Evolutionary conservation across 257 asterid genomes (phyloP).

Genomic region (Nicotiana undulata): DNA sequence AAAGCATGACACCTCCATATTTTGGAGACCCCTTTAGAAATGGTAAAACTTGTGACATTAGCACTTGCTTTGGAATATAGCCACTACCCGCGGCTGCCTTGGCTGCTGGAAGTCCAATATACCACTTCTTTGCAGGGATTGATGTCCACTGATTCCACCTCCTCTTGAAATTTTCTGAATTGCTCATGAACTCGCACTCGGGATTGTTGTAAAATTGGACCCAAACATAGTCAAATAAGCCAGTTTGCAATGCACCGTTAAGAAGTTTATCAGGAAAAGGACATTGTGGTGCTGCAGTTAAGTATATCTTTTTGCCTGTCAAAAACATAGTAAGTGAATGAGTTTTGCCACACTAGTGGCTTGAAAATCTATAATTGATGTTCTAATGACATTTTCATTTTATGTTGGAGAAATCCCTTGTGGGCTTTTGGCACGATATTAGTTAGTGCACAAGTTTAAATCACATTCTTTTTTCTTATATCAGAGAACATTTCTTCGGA

Average conservation of each 20-base stretch:
- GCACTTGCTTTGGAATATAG: conserved; percentile 36
- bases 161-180: conserved; percentile 20
- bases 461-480: too few relatives aligned
- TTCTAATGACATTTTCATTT: too few relatives aligned
- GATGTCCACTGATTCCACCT: conserved; percentile 46
- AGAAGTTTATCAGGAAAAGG: conserved; percentile 53
- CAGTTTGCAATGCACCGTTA: conserved; percentile 38
- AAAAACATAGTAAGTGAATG: neutral
- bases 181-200: conserved; percentile 32
- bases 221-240: conserved; percentile 60
- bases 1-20: conserved; percentile 77
- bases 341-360: neutral
- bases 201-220: conserved; percentile 67
- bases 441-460: too few relatives aligned
- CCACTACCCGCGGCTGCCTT: conserved; percentile 59
- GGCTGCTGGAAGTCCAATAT: conserved; percentile 56
- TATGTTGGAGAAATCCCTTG: too few relatives aligned
- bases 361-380: neutral
- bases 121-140: conserved; percentile 31
- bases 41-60: conserved; percentile 39
- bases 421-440: too few relatives aligned
- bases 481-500: too few relatives aligned
- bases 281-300: conserved; percentile 73
- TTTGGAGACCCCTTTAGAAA: conserved; percentile 31
- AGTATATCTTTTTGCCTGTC: conserved; percentile 18